These are phyloP conservation scores for Salvia hispanica DNA, from an alignment of 257 asterid species.

Conservation along the genomic window DNA sequence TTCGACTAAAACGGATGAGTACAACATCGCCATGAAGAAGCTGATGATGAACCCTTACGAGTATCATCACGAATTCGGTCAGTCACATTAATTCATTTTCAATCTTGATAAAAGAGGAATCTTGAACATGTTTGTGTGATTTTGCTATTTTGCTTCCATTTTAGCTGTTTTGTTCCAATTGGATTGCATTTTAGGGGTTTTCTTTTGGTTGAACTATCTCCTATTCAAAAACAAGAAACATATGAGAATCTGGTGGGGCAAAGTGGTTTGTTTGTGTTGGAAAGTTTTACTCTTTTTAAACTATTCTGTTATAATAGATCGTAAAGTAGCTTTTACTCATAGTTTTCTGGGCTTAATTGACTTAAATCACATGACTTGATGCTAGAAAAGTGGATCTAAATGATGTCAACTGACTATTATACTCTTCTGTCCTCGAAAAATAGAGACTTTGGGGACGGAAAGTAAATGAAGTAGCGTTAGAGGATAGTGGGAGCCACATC, in stretches of 20 bases:
- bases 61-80: slow-evolving; percentile 92
- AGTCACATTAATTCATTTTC: slow-evolving; percentile 11
- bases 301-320: neutral
- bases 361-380: slow-evolving; percentile 15
- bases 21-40: slow-evolving; percentile 75
- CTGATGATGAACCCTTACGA: slow-evolving; percentile 96
- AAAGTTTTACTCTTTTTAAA: neutral
- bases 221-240: neutral
- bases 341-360: neutral
- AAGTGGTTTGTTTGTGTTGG: neutral
- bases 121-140: slow-evolving; percentile 10
- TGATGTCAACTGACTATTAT: slow-evolving; percentile 10
- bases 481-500: too few species aligned
- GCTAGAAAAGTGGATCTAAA: slow-evolving; percentile 41
- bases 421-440: neutral
- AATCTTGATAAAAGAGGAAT: neutral
- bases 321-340: neutral
- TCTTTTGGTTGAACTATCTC: neutral
- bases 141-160: neutral
- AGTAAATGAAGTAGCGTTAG: too few species aligned
- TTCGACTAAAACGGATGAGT: slow-evolving; percentile 62
- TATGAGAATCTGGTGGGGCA: neutral
- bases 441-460: too few species aligned
- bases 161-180: neutral
- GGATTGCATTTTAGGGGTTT: neutral